Evolutionary conservation across 2,329 filamentous ascomycete genomes (phyloP), one percentile per base, ranked within the genome.

Genomic region (Penicillium thymicola): DNA sequence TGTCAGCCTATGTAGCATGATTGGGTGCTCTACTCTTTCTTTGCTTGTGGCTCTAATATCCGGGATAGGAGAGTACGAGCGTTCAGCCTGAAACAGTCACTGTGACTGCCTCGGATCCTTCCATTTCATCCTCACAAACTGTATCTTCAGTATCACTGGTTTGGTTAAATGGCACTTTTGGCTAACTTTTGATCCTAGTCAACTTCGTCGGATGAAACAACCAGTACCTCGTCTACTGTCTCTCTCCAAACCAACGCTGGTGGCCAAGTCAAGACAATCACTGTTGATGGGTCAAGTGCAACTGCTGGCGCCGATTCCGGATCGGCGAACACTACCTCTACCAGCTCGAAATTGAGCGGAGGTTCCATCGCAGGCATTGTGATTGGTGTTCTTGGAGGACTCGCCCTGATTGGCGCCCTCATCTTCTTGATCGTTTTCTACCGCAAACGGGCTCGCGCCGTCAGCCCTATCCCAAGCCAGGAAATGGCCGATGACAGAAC

Each of bases 281-380:
- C 67, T 6, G 62, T 68, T 46, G 42, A 63, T 51, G 67, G 47
- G n/a, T 40, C 61, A 1, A 44, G 54, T 13, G 18, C 67, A 2
- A 64, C 59, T 4, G 34, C 65, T 10, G 54, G 57, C 32, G 36
- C 67, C 11, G 55, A 59, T 41, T 51, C 63, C 11, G 56, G 64
- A 2, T 50, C 63, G 8, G 54, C 50, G 36, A 62, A 49, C 9
- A 45, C 59, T 21, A 51, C 51, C n/a, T 52, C 60, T 21, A 45
- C 41, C 13, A 51, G 56, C 18, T 70, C 68, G 21, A 63, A 67
- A 13, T 54, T 78, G 36, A 74, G 71, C 36, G 71, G 70, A 18
- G 77, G 77, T 32, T 70, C 72, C 11, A 76, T 79, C 55, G 76
- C 76, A 6, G 77, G 77, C 28, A 73, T 78, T 48, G 74, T 77